Evolutionary conservation across 225 moss, liverwort and hornwort species (phyloP).

Genomic region (Climacium dendroides): DNA sequence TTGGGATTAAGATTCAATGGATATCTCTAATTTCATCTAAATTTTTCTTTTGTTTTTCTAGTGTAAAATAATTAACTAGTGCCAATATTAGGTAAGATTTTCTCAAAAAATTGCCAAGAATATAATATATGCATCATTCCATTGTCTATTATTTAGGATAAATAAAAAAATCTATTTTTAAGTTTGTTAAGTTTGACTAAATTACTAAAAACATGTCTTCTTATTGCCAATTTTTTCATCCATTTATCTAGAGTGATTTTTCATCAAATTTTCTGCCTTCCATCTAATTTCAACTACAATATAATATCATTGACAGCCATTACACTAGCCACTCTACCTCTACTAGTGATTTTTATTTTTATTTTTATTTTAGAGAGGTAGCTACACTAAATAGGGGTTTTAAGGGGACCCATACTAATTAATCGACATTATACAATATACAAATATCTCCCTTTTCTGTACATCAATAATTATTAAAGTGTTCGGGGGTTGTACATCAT

Average conservation of each 20-base stretch:
- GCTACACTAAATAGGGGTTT: too few relatives aligned
- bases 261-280: neutral
- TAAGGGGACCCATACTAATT: too few relatives aligned
- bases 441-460: too few relatives aligned
- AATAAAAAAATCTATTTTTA: neutral
- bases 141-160: neutral
- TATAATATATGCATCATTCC: neutral
- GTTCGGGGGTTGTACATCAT: too few relatives aligned
- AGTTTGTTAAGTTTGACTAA: too few relatives aligned
- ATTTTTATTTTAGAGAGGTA: neutral
- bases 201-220: neutral
- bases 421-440: too few relatives aligned
- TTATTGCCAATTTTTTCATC: neutral
- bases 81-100: neutral
- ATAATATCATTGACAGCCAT: neutral
- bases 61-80: neutral
- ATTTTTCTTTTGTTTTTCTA: neutral
- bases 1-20: too few relatives aligned
- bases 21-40: neutral
- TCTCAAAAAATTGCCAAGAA: neutral
- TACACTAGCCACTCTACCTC: neutral
- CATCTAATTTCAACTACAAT: neutral
- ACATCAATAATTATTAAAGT: too few relatives aligned
- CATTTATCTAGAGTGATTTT: neutral
- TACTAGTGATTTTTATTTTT: neutral